Base-by-base conservation (phyloP, 148 eudicot genomes). In the Polygonum aviculare region DNA sequence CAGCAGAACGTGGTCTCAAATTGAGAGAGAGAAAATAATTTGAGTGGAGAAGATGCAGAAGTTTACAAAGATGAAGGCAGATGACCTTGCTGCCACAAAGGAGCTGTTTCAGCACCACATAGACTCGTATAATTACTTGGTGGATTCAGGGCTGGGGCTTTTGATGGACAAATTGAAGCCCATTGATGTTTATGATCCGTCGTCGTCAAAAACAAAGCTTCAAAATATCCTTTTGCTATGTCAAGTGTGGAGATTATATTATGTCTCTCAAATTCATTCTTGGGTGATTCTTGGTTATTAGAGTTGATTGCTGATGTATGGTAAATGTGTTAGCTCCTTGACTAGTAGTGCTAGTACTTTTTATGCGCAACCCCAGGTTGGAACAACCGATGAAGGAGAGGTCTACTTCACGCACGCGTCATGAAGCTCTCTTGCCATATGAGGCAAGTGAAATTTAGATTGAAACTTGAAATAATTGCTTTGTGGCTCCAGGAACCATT, bases 101-200 rank as follows among this genome's bases (percentile, higher is more conserved):
- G 96, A 92, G 86, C 84, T 95, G 2, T 87, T 95, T 77, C 81
- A 80, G 75, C 97, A 87, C 71, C 96, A 92, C 52, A 86, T 94
- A 7, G 94, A 92, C 31, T 94, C 98, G 0, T 95, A 82, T 45
- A 87, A 95, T 76, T 78, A 95, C 79, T 80, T 90, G 78, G 54
- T 87, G 5, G 89, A 86, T 1, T 22, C 80, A 5, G 97, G 97
- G 0, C 69, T 92, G 4, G 85, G 86, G 39, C 76, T 69, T 0
- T 77, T 87, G 85, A 41, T 90, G 71, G 35, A 35, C 19, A 80
- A 21, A 26, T 38, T 95, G 72, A 89, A 88, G 67, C 94, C 97
- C 1, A 77, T 90, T 16, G 83, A 84, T 71, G 81, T 95, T 69
- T 6, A 55, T 12, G 91, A 92, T 40, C n/a, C 88, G 5, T 40